These are phyloP conservation scores for Aegilops tauschii DNA, from an alignment of 176 grass and related monocot species.

Conservation along the genomic window DNA sequence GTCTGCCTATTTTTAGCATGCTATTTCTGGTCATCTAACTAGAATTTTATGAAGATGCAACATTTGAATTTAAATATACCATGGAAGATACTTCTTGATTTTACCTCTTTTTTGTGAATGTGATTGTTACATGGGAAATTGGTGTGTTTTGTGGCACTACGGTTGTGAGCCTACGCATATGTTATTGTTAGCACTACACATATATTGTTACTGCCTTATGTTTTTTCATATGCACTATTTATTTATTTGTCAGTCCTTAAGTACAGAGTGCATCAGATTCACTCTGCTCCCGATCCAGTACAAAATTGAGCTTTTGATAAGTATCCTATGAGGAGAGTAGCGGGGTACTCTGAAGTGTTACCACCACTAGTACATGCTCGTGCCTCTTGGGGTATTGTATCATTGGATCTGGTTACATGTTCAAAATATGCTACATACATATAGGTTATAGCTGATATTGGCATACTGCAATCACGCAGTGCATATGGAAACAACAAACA, in stretches of 20 bases:
- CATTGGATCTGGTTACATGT: background rate
- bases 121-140: background rate
- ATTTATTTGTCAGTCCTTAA: background rate
- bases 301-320: no score
- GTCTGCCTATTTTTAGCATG: slow-evolving; percentile 6
- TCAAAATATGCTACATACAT: background rate
- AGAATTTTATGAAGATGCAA: background rate
- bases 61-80: background rate
- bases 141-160: background rate
- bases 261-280: background rate
- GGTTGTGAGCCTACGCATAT: background rate
- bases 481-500: background rate
- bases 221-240: background rate
- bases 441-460: slow-evolving; percentile 35
- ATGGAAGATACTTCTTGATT: slow-evolving; percentile 1
- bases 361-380: background rate
- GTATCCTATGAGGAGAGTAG: no score
- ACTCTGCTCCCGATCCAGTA: background rate
- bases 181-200: background rate
- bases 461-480: background rate
- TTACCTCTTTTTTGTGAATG: background rate
- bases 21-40: background rate
- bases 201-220: background rate
- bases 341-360: background rate
- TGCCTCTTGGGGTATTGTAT: slow-evolving; percentile 12